Conservation (phyloP, 2,329 filamentous ascomycete genomes). For the Tetracladium maxilliforme region DNA sequence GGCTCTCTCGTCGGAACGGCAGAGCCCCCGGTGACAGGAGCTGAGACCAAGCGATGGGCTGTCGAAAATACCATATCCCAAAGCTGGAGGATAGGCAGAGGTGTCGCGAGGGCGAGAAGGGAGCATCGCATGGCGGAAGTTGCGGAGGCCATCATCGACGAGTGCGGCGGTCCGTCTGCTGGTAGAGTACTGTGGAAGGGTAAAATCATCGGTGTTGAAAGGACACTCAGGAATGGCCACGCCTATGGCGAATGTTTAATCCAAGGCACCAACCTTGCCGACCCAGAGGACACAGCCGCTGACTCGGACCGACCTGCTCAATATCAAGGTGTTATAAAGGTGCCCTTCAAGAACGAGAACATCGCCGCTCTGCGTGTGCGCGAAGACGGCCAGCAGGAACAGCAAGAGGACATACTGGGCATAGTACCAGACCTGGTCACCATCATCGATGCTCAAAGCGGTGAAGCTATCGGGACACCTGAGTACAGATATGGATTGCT, state of each 20-base stretch:
- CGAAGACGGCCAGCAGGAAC: slow-evolving; percentile 6
- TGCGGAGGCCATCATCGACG: slow-evolving; percentile 40
- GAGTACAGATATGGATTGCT: slow-evolving; percentile 38
- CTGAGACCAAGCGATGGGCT: slow-evolving; percentile 17
- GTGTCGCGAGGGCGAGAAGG: slow-evolving; percentile 33
- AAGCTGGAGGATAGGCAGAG: slow-evolving; percentile 39
- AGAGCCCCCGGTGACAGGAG: slow-evolving; percentile 20
- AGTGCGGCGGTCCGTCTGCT: slow-evolving; percentile 35
- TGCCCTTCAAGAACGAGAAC: slow-evolving; percentile 64
- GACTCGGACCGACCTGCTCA: slow-evolving; percentile 12
- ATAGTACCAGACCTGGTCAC: slow-evolving; percentile 32
- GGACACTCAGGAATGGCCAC: slow-evolving; percentile 38
- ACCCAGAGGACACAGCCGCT: slow-evolving; percentile 13
- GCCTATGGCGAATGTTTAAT: slow-evolving; percentile 44
- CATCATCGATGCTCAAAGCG: slow-evolving; percentile 29
- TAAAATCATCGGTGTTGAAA: slow-evolving; percentile 46
- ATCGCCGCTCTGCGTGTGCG: slow-evolving; percentile 31
- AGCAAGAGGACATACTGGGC: slow-evolving; percentile 25
- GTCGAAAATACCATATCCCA: slow-evolving; percentile 25
- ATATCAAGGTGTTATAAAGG: slow-evolving; percentile 34
- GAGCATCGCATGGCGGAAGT: slow-evolving; percentile 35
- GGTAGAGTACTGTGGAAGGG: slow-evolving; percentile 45
- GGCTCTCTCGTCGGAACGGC: slow-evolving; percentile 22
- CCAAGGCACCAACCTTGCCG: slow-evolving; percentile 26
- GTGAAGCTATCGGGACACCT: slow-evolving; percentile 32